phyloP scores from a whole-genome alignment of 2,329 filamentous ascomycete species.

The Arthrinium phaeospermum region DNA sequence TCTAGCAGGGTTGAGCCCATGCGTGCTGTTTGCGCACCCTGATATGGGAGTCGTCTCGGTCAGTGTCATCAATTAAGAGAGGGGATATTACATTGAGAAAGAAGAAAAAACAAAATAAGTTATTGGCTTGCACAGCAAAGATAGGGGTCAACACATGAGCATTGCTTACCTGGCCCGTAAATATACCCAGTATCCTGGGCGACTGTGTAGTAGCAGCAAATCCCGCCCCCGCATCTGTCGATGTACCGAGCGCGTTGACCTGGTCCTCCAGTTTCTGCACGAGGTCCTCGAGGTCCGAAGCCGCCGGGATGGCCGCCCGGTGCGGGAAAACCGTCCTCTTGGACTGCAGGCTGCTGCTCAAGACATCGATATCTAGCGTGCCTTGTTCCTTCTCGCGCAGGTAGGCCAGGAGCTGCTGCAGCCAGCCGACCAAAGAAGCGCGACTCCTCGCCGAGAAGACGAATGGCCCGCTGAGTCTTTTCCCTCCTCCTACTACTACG shows the following conservation, averaged over 20 bases:
- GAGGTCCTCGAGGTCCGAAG: no score
- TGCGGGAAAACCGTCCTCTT: neutral
- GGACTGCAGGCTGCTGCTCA: neutral
- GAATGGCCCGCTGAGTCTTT: neutral
- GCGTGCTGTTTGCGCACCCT: constrained; percentile 42
- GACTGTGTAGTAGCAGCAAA: neutral
- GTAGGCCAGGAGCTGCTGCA: no score
- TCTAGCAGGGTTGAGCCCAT: constrained; percentile 40
- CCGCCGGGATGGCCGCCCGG: no score
- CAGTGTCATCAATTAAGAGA: no score
- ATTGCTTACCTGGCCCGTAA: constrained; percentile 40
- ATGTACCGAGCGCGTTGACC: no score
- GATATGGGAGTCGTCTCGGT: constrained; percentile 19
- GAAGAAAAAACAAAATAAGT: no score
- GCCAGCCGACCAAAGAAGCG: no score
- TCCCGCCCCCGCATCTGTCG: no score
- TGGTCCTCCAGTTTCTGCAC: neutral
- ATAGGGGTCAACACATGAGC: neutral
- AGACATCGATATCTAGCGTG: neutral
- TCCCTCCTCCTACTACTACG: no score
- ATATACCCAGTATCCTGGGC: constrained; percentile 38
- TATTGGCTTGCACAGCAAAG: no score
- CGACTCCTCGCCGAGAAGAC: constrained; percentile 12
- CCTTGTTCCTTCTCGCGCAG: no score
- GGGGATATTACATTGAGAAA: no score